Base-by-base conservation (phyloP, 176 grass and related monocot genomes). In the Panicum miliaceum region DNA sequence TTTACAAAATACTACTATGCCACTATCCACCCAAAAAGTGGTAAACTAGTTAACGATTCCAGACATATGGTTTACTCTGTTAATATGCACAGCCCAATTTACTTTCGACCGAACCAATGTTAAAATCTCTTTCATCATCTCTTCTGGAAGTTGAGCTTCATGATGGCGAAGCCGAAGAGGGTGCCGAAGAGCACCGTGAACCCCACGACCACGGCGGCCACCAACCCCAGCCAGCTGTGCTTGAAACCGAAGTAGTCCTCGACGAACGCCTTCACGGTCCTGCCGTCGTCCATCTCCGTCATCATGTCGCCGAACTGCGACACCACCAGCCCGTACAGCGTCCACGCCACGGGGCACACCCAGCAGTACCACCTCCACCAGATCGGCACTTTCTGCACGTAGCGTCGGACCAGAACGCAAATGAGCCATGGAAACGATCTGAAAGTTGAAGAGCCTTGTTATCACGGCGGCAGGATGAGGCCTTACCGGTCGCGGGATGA, bases 331-430 rank as follows among this genome's bases (percentile, higher is more conserved):
- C 94, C 94, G 3, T 96, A 96, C 26, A 96, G 81, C 16, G 89
- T 91, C 94, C 94, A 96, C 9, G 94, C 71, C 4, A 89, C 53
- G 1, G 94, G 94, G 69, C 94, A 93, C 12, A 63, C 19, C 81
- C 82, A 96, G 51, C 76, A 87, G 50, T 96, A 96, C 94, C 94
- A 96, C 81, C 88, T 96, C 94, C 94, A 96, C 94, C 94, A 96
- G 78, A 90, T 86, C 20, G 94, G 77, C 65, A 91, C 78, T 85
- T 10, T 93, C 94, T 97, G 90, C 41, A 81, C 38, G 66, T 40
- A 64, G n/a, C 11, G 47, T 68, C 38, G 80, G 8, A 34, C 11
- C 26, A 74, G 41, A 79, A 80, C 34, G 19, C 32, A 38, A 58
- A 74, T 68, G 34, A 89, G 59, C 4, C 58, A 16, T 14, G 22